Conservation (phyloP, 352 stramenopile genomes). For the Globisporangium orthogonon region DNA sequence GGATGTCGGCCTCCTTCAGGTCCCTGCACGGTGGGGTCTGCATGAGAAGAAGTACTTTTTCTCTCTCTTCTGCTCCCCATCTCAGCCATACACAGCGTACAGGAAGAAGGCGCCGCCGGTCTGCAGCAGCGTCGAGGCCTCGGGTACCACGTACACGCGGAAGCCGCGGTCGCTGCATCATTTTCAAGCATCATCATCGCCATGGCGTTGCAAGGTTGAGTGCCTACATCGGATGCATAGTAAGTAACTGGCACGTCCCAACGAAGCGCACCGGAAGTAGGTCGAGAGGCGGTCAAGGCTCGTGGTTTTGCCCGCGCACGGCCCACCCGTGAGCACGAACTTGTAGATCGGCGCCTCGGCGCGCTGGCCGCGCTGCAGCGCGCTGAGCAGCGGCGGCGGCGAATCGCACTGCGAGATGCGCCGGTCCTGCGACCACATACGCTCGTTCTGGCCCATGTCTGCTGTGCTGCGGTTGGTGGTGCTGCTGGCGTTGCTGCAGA, state of each 20-base stretch:
- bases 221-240: too few species aligned
- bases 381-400: conserved; percentile 52
- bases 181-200: too few species aligned
- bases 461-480: too few species aligned
- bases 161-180: conserved; percentile 83
- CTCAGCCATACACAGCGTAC: conserved; percentile 22
- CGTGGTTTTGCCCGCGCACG: conserved; percentile 95
- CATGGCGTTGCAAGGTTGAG: too few species aligned
- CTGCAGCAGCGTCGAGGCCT: conserved; percentile 94
- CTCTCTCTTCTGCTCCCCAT: not conserved
- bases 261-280: conserved; percentile 53
- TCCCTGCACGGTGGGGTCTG: conserved; percentile 23
- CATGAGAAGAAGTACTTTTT: not conserved
- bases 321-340: conserved; percentile 92
- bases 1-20: conserved; percentile 70
- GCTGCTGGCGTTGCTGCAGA: too few species aligned
- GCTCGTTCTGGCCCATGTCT: conserved; percentile 26
- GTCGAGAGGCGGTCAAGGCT: conserved; percentile 89
- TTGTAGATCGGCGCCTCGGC: conserved; percentile 86
- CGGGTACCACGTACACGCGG: conserved; percentile 93
- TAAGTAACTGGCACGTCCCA: too few species aligned
- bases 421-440: conserved; percentile 53
- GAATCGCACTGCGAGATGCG: conserved; percentile 26
- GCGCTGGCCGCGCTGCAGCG: conserved; percentile 56
- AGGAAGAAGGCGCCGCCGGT: conserved; percentile 90